phyloP scores from a whole-genome alignment of 495 filamentous ascomycete species.

The Aspergillus ellipticus region DNA sequence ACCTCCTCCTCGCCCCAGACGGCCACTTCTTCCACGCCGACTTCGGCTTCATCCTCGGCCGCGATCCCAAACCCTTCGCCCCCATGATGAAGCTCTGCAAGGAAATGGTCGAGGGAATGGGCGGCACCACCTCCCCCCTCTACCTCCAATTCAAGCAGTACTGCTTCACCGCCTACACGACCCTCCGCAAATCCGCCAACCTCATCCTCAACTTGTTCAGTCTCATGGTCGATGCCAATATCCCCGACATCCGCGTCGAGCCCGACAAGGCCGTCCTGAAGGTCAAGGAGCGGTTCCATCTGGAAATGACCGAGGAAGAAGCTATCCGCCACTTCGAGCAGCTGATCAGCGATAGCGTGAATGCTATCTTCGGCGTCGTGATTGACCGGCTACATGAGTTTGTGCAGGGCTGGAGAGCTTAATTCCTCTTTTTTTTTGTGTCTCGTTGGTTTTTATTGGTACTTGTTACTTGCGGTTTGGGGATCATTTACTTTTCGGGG shows the following conservation, averaged over 20 bases:
- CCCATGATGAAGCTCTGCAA: conserved; percentile 95
- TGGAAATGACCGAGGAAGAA: conserved; percentile 92
- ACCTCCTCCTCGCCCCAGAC: conserved; percentile 84
- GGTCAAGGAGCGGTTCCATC: conserved; percentile 87
- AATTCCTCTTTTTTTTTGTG: conserved; percentile 10
- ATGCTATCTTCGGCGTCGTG: conserved; percentile 82
- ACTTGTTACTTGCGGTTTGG: background rate
- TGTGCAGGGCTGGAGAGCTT: conserved; percentile 84
- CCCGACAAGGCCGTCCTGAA: conserved; percentile 90
- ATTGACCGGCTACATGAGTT: conserved; percentile 94
- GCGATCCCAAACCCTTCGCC: conserved; percentile 95
- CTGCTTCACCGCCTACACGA: conserved; percentile 92
- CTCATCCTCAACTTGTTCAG: conserved; percentile 95
- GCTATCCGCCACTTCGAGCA: conserved; percentile 81
- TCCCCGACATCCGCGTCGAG: conserved; percentile 89
- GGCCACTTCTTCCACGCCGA: conserved; percentile 98
- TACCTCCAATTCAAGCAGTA: conserved; percentile 89
- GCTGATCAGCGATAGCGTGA: conserved; percentile 84
- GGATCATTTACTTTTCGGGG: too few species aligned
- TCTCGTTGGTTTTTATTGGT: background rate
- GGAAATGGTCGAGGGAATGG: conserved; percentile 99
- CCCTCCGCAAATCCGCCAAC: conserved; percentile 81
- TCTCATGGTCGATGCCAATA: conserved; percentile 95
- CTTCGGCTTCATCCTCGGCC: conserved; percentile 96
- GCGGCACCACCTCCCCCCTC: conserved; percentile 70